phyloP scores from a whole-genome alignment of 2,329 filamentous ascomycete genomes.

The Westerdykella ornata region DNA sequence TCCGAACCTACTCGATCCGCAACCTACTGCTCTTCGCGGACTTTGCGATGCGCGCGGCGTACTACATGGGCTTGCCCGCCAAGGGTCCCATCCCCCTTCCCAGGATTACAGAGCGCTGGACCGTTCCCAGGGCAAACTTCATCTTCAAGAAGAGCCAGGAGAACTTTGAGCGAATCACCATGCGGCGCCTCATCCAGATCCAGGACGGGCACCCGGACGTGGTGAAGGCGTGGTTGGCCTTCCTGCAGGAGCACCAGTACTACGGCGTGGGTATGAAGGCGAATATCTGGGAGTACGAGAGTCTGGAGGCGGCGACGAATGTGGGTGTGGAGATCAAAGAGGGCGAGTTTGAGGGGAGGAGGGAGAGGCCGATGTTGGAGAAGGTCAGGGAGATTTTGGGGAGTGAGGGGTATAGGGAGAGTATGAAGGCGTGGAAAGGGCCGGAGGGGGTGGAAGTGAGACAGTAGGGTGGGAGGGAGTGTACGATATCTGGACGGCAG shows the following conservation, averaged over 20 bases:
- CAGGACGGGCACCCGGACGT: slow-evolving; percentile 83
- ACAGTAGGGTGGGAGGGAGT: slow-evolving; percentile 8
- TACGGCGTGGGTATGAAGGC: slow-evolving; percentile 99
- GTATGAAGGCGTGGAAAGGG: slow-evolving; percentile 22
- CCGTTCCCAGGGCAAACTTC: slow-evolving; percentile 80
- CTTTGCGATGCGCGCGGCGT: slow-evolving; percentile 88
- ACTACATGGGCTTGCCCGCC: slow-evolving; percentile 82
- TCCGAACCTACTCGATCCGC: slow-evolving; percentile 83
- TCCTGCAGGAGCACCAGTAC: slow-evolving; percentile 84
- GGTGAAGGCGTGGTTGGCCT: slow-evolving; percentile 87
- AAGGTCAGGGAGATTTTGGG: slow-evolving; percentile 33
- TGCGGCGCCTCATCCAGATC: slow-evolving; percentile 82
- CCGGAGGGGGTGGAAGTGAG: slow-evolving; percentile 15
- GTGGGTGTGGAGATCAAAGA: slow-evolving; percentile 24
- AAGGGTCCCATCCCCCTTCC: slow-evolving; percentile 82
- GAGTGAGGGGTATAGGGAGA: slow-evolving; percentile 26
- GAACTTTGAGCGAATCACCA: slow-evolving; percentile 90
- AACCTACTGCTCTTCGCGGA: slow-evolving; percentile 93
- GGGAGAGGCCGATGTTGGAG: slow-evolving; percentile 27
- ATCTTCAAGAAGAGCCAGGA: slow-evolving; percentile 97
- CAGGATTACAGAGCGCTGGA: slow-evolving; percentile 86
- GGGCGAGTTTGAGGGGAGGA: slow-evolving; percentile 23
- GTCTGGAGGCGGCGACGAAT: slow-evolving; percentile 44
- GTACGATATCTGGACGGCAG: background rate
- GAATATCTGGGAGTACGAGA: slow-evolving; percentile 85